Evolutionary conservation across 352 stramenopile species (phyloP).

Genomic region (Phytophthora cryptogea): DNA sequence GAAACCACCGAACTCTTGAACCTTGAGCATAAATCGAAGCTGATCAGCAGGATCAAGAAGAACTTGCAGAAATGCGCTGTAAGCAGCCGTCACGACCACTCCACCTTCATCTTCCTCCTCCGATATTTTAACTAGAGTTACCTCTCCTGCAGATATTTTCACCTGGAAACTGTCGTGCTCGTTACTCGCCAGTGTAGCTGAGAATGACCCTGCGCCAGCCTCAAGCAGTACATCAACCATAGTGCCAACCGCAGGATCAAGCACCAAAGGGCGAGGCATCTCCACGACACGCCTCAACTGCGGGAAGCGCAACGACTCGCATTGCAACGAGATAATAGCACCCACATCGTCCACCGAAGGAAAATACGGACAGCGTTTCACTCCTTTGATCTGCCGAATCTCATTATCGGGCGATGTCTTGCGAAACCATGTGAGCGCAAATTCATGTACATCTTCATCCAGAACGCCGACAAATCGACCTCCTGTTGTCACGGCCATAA

Average conservation of each 20-base stretch:
- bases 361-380: constrained; percentile 58
- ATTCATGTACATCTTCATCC: constrained; percentile 69
- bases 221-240: constrained; percentile 79
- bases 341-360: constrained; percentile 77
- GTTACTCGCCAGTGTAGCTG: constrained; percentile 76
- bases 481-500: constrained; percentile 57
- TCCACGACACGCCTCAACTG: constrained; percentile 63
- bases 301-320: constrained; percentile 67
- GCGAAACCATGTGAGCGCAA: constrained; percentile 70
- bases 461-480: constrained; percentile 54
- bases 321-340: constrained; percentile 57
- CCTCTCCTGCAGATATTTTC: constrained; percentile 59
- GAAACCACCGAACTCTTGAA: constrained; percentile 76
- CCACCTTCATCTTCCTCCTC: constrained; percentile 71
- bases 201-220: constrained; percentile 72
- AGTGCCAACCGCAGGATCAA: constrained; percentile 68
- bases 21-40: constrained; percentile 76
- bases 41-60: constrained; percentile 69
- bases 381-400: constrained; percentile 71
- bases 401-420: constrained; percentile 52
- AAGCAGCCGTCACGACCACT: constrained; percentile 52
- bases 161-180: constrained; percentile 84
- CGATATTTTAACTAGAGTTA: constrained; percentile 74
- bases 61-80: constrained; percentile 71
- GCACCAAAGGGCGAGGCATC: constrained; percentile 42